Evolutionary conservation across 345 rosid species (phyloP), one percentile per base, ranked within the genome.

Genomic region (rapeseed (Brassica napus)): DNA sequence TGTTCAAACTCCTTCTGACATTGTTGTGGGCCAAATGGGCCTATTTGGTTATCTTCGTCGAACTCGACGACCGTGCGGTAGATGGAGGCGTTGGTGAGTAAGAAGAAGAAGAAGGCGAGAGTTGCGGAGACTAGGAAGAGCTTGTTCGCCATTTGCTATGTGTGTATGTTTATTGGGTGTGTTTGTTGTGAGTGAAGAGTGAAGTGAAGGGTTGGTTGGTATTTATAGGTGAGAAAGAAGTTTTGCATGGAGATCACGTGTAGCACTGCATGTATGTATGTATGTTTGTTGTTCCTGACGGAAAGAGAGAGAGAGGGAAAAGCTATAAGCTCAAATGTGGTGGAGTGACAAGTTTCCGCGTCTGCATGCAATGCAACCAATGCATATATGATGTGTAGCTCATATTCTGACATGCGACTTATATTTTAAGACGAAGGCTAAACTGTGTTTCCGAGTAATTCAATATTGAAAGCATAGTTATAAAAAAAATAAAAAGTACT

Each of bases 41-140:
- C 75, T 2, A 5, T 42, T 8, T 12, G 78, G 78, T 61, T 79
- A 26, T 58, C 80, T 59, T 76, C 83, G 0, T 72, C 81, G 8
- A 81, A 32, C 74, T 81, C 81, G 9, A 81, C 74, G 5, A 76
- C n/a, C 5, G 81, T 81, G 58, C 83, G 81, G 81, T 81, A 81
- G 71, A 76, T 81, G 77, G 83, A 81, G 24, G 83, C 83, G 30
- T 81, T 76, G 58, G 81, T 16, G 57, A 81, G 73, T 49, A 81
- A 81, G 52, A 81, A 12, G 42, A 55, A 76, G 49, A 81, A 15
- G 16, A 77, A 18, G 18, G 18, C 72, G 4, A 81, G 77, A 18
- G 77, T 49, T 23, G 84, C 61, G 28, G 6, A 49, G 30, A 81
- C 69, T 28, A 81, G 77, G 67, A 77, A 66, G 77, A 81, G 71